phyloP scores from a whole-genome alignment of 768 basidiomycete species.

The Phaeotremella skinneri region DNA sequence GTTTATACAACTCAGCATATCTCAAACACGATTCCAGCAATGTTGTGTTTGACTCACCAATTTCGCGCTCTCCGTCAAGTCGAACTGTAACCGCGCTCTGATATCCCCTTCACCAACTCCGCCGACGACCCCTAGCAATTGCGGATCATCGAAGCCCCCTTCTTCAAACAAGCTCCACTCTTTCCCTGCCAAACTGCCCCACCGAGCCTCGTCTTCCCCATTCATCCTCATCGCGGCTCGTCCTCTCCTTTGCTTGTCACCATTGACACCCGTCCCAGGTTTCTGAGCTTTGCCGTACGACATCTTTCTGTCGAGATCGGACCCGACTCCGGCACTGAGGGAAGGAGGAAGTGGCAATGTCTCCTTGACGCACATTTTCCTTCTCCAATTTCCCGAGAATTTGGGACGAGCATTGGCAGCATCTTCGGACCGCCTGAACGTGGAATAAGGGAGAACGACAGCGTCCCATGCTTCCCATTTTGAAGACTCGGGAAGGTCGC shows the following conservation, averaged over 20 bases:
- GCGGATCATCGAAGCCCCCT: constrained; percentile 66
- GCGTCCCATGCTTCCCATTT: constrained; percentile 44
- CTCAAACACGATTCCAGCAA: constrained; percentile 6
- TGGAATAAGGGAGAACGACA: constrained; percentile 18
- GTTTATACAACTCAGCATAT: constrained; percentile 7
- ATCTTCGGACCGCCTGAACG: constrained; percentile 10
- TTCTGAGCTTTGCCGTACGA: neutral
- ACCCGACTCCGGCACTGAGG: neutral
- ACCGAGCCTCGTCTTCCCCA: constrained; percentile 65
- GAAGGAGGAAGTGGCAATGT: constrained; percentile 20
- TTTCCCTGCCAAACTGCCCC: constrained; percentile 75
- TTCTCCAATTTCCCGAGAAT: constrained; percentile 23
- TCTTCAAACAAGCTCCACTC: constrained; percentile 91
- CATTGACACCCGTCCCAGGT: neutral
- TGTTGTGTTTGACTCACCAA: constrained; percentile 59
- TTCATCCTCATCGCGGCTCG: constrained; percentile 3
- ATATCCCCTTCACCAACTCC: constrained; percentile 56
- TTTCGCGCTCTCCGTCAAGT: constrained; percentile 83
- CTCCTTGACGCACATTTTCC: constrained; percentile 35
- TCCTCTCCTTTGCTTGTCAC: neutral
- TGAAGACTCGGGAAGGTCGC: constrained; percentile 17
- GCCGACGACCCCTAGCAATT: neutral
- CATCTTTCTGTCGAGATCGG: neutral
- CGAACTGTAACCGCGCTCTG: constrained; percentile 75
- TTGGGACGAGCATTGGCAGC: constrained; percentile 24